phyloP scores from a whole-genome alignment of 2,329 filamentous ascomycete species.

The Aspergillus fischeri region DNA sequence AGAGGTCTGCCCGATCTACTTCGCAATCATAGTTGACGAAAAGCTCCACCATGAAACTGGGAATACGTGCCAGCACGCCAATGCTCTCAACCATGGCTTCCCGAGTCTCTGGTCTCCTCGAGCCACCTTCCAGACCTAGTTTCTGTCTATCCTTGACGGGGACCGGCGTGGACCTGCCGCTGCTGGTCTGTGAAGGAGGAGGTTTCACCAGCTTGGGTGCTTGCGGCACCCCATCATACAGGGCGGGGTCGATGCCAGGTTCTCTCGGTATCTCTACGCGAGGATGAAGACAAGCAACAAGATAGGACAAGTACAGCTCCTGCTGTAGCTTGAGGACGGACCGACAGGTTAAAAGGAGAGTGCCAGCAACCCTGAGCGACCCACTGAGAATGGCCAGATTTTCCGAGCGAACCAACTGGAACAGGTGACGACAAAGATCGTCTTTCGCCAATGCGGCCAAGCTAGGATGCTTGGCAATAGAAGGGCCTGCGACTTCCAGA shows the following conservation, averaged over 20 bases:
- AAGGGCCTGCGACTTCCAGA: conserved; percentile 90
- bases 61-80: conserved; percentile 85
- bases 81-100: conserved; percentile 99
- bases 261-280: conserved; percentile 92
- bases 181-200: conserved; percentile 66
- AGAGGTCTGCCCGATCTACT: conserved; percentile 82
- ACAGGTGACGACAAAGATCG: conserved; percentile 86
- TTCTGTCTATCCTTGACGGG: conserved; percentile 89
- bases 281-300: conserved; percentile 90
- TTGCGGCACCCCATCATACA: conserved; percentile 92
- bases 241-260: conserved; percentile 78
- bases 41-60: conserved; percentile 88
- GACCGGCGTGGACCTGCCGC: conserved; percentile 84
- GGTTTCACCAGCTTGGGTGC: conserved; percentile 82
- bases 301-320: conserved; percentile 89
- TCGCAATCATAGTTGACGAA: conserved; percentile 99
- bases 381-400: conserved; percentile 94
- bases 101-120: conserved; percentile 86
- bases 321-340: conserved; percentile 91
- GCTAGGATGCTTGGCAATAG: conserved; percentile 87
- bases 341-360: conserved; percentile 83
- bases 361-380: conserved; percentile 86
- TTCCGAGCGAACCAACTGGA: conserved; percentile 92
- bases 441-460: conserved; percentile 86
- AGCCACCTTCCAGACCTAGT: conserved; percentile 85